These are phyloP conservation scores for Pleomassaria siparia DNA, from an alignment of 2,329 filamentous ascomycete species.

Conservation along the genomic window DNA sequence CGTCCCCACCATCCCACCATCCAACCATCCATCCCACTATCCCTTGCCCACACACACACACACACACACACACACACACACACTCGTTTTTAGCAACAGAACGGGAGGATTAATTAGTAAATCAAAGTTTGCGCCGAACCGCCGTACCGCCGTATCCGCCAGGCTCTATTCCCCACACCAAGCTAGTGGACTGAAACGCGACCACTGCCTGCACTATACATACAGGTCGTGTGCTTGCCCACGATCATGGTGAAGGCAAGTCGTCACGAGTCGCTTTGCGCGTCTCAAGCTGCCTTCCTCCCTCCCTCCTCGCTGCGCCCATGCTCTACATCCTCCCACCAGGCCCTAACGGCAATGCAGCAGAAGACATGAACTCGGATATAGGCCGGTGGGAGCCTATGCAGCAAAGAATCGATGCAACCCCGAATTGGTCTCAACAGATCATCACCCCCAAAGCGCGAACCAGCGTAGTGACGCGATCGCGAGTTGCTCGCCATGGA, in stretches of 20 bases:
- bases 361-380: constrained; percentile 42
- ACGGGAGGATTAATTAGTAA: not conserved
- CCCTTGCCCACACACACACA: not conserved
- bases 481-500: constrained; percentile 40
- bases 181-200: too few relatives aligned
- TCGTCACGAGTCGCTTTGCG: constrained; percentile 22
- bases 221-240: constrained; percentile 24
- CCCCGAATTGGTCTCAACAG: constrained; percentile 31
- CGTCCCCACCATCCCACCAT: not conserved
- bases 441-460: constrained; percentile 32
- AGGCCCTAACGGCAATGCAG: constrained; percentile 39
- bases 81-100: not conserved
- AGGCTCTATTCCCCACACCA: constrained; percentile 3
- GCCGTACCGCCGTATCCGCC: constrained; percentile 3
- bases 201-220: not conserved
- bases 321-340: not conserved
- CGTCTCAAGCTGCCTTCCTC: constrained; percentile 18
- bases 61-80: not conserved
- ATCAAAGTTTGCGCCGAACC: too few relatives aligned
- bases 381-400: constrained; percentile 36
- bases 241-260: constrained; percentile 39
- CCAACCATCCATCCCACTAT: not conserved
- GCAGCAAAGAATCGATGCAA: constrained; percentile 33
- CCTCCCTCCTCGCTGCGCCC: not conserved
- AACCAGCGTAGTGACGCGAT: constrained; percentile 36